Conservation (phyloP, 345 rosid species). For the Linum lewisii region DNA sequence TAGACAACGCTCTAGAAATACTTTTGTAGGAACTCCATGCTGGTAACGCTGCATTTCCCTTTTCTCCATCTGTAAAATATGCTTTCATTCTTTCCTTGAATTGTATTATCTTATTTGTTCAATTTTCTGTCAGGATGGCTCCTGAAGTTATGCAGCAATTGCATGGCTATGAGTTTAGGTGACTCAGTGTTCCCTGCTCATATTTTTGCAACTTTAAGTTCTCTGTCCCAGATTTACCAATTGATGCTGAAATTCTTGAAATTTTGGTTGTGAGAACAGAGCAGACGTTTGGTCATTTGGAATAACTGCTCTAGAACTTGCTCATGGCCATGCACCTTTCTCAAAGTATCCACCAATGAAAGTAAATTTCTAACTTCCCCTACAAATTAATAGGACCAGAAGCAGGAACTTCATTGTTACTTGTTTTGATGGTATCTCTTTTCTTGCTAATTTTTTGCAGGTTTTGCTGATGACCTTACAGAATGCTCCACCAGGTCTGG, state of each 20-base stretch:
- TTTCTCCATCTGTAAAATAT: background rate
- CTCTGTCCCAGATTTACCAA: background rate
- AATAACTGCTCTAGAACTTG: constrained; percentile 97
- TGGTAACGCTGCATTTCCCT: constrained; percentile 38
- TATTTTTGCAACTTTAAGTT: background rate
- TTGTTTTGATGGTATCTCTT: too few relatives aligned
- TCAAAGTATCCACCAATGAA: constrained; percentile 99
- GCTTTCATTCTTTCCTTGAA: too few relatives aligned
- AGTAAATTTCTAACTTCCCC: constrained; percentile 35
- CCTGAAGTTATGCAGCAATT: constrained; percentile 99
- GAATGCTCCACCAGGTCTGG: constrained; percentile 99
- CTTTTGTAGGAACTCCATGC: constrained; percentile 99
- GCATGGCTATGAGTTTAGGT: constrained; percentile 91
- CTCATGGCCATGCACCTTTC: constrained; percentile 99
- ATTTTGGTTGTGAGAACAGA: constrained; percentile 39
- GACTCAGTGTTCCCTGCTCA: too few relatives aligned
- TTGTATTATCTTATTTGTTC: too few relatives aligned
- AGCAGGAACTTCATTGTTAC: constrained; percentile 10
- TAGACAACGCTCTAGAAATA: constrained; percentile 92
- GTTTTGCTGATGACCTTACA: constrained; percentile 97
- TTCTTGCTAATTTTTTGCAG: constrained; percentile 28
- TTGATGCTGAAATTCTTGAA: constrained; percentile 9
- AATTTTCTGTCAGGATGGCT: constrained; percentile 99
- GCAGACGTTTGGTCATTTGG: constrained; percentile 99
- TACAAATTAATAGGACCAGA: constrained; percentile 4